Percentiles rank a stretch among this genome's conserved stretches.
Conservation (phyloP, 2,329 filamentous ascomycete species). For the Colletotrichum liriopes region DNA sequence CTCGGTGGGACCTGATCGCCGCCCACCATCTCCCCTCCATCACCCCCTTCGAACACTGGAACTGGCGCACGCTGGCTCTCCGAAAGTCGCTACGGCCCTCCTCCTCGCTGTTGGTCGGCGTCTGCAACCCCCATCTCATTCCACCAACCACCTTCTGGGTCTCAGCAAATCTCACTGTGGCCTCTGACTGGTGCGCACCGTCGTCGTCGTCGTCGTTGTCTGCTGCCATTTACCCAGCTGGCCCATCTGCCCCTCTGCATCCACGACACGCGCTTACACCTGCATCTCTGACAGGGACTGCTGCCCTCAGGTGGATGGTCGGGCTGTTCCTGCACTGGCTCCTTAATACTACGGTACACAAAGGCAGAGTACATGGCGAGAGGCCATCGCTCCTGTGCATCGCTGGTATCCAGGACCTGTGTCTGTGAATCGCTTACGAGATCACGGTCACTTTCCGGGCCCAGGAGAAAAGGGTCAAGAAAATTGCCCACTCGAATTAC, state of each 20-base stretch:
- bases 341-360: neutral
- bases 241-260: conserved; percentile 14
- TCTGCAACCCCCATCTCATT: conserved; percentile 21
- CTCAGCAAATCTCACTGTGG: conserved; percentile 15
- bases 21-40: conserved; percentile 25
- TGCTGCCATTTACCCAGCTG: neutral
- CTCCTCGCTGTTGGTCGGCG: conserved; percentile 3
- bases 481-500: neutral
- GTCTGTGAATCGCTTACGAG: conserved; percentile 25
- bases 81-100: conserved; percentile 16
- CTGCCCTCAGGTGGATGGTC: conserved; percentile 2
- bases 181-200: conserved; percentile 30
- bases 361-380: conserved; percentile 4
- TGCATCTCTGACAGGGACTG: conserved; percentile 26
- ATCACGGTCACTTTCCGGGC: conserved; percentile 7
- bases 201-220: neutral
- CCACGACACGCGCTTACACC: conserved; percentile 9
- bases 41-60: neutral
- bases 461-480: neutral
- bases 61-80: neutral
- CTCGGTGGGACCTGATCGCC: conserved; percentile 42
- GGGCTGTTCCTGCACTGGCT: conserved; percentile 40
- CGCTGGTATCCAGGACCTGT: neutral
- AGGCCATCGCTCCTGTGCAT: conserved; percentile 13
- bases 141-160: conserved; percentile 22